Evolutionary conservation across 306 rosid genomes (phyloP).

Genomic region (Dicorynia guianensis): DNA sequence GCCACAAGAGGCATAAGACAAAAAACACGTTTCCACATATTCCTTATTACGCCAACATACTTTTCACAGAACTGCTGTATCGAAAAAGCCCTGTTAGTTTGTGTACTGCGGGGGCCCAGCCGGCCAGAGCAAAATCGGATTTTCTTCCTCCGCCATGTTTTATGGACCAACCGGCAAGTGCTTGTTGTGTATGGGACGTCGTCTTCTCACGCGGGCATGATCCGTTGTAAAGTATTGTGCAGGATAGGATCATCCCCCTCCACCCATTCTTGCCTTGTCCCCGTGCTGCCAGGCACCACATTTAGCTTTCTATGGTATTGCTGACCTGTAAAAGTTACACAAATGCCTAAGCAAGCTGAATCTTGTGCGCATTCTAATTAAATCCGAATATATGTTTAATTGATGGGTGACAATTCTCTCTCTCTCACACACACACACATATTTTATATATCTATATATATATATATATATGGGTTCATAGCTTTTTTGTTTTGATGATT

Average conservation of each 20-base stretch:
- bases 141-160: constrained; percentile 37
- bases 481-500: no score
- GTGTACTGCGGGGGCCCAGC: neutral
- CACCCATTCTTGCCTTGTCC: constrained; percentile 59
- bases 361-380: no score
- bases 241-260: constrained; percentile 52
- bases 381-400: no score
- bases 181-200: constrained; percentile 85
- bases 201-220: constrained; percentile 59
- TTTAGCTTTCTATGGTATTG: constrained; percentile 30
- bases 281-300: constrained; percentile 48
- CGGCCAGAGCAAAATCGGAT: neutral
- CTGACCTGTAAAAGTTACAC: constrained; percentile 46
- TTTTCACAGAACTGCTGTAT: constrained; percentile 42
- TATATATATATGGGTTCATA: no score
- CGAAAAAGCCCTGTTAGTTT: constrained; percentile 1
- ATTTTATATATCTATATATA: no score
- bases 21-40: constrained; percentile 42
- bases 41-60: constrained; percentile 43
- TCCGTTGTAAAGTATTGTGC: constrained; percentile 71
- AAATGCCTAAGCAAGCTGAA: constrained; percentile 39
- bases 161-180: constrained; percentile 61
- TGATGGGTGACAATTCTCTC: no score
- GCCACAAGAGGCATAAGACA: constrained; percentile 44
- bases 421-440: no score